Base-by-base conservation (phyloP, 1,139 yeast genomes). In the Saccharomyces pastorianus region DNA sequence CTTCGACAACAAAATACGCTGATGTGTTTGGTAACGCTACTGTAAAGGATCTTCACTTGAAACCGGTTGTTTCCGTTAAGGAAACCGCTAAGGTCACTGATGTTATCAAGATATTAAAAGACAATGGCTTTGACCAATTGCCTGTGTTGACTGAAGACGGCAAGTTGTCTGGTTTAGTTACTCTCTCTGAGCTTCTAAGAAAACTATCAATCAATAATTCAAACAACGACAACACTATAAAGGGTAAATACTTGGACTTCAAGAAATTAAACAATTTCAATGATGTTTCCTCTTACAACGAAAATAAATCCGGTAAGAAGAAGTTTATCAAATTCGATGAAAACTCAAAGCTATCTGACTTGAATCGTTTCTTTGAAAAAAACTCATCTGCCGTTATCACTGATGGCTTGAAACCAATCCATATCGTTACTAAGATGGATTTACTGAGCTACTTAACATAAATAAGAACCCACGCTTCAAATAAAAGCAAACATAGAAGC, bases 341-440 rank as follows among this genome's bases (percentile, higher is more conserved):
- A 60, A 79, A 80, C 56, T 85, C 96, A 28, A 79, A 85, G 54
- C 76, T 88, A 66, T 70, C 80, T 49, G 84, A 85, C 58, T 78
- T 88, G 71, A 86, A 85, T 75, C 79, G 81, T 64, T 88, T 88
- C 73, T 88, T 88, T 64, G 96, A 88, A 75, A 87, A 85, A 67
- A 84, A 88, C 73, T 87, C 96, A 13, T 84, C 88, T 64, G 96
- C 95, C 42, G 82, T 88, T 64, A 87, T 88, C 58, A 88, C 96
- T 52, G 93, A 85, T 66, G 84, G 81, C 29, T 77, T 81, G 67
- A 84, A 80, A 68, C 95, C 96, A 51, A 79, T 86, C 51, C 95
- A 88, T 70, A 85, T 88, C 57, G 96, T 88, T 57, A 88, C 96
- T 60, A 88, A 88, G 76, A 95, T 88, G 64, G 96, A 88, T 71